Conservation (phyloP, 2,329 filamentous ascomycete genomes). For the Pseudonectria foliicola region DNA sequence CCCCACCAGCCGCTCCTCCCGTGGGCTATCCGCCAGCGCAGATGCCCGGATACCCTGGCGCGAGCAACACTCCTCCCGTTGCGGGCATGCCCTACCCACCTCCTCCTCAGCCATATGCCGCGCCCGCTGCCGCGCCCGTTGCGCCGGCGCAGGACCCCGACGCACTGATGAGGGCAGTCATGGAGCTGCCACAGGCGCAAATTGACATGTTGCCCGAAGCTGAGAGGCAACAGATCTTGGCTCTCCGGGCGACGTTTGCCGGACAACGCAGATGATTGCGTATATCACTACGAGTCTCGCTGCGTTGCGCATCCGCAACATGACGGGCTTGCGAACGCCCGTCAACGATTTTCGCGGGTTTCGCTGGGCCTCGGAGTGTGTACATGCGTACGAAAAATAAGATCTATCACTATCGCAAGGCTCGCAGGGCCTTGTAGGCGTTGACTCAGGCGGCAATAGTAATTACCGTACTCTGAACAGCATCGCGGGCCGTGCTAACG, state of each 20-base stretch:
- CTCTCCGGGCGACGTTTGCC: slow-evolving; percentile 60
- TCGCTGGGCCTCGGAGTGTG: slow-evolving; percentile 2
- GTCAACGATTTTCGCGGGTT: slow-evolving; percentile 1
- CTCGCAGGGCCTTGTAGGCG: too few relatives aligned
- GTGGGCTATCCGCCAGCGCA: slow-evolving; percentile 29
- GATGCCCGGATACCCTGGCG: slow-evolving; percentile 30
- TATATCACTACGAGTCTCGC: background rate
- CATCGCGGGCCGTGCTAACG: too few relatives aligned
- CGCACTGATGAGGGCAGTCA: slow-evolving; percentile 70
- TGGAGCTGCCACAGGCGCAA: slow-evolving; percentile 70
- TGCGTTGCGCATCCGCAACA: background rate
- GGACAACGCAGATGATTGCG: slow-evolving; percentile 28
- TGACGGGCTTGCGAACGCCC: too few relatives aligned
- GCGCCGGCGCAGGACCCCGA: slow-evolving; percentile 50
- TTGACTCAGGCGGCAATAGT: too few relatives aligned
- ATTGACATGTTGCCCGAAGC: slow-evolving; percentile 72
- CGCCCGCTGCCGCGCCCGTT: slow-evolving; percentile 24
- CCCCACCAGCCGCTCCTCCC: slow-evolving; percentile 26
- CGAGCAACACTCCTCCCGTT: slow-evolving; percentile 43
- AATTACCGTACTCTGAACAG: too few relatives aligned
- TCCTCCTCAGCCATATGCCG: slow-evolving; percentile 33
- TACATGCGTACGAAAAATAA: slow-evolving; percentile 2
- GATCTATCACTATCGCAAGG: background rate
- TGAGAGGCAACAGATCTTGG: slow-evolving; percentile 72
- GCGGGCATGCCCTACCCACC: slow-evolving; percentile 38